Evolutionary conservation across 495 filamentous ascomycete species (phyloP), one percentile per base, ranked within the genome.

Genomic region (Copromyces sp.): DNA sequence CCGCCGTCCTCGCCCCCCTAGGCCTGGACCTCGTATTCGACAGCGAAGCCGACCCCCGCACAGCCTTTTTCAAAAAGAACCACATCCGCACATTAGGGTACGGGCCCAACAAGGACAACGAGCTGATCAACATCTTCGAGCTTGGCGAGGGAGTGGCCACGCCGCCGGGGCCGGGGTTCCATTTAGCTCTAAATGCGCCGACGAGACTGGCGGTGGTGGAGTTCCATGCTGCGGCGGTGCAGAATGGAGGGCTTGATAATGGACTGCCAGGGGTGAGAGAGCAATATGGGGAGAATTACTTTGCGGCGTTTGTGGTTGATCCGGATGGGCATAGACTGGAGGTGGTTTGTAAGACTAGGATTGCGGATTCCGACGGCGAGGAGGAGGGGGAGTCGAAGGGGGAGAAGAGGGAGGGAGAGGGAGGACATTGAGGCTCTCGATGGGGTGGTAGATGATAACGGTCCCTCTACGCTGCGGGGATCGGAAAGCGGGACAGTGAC

Each of bases 221-320:
- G 71, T 86, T 84, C 71, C 77, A 83, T 70, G 74, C 76, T 12
- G 72, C 72, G 29, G 83, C 80, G 2, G n/a, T 84, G 1, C 75
- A 73, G 53, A 74, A 74, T 17, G 84, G 82, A 0, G 83, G 80
- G 4, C 74, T 9, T 14, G 74, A 77, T 65, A 80, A 82, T 72
- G 83, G 83, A 0, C 47, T 72, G 61, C 83, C 84, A 0, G 84
- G 83, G 0, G 39, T 82, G 42, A 78, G 83, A 65, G 68, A 72
- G 72, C 69, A 75, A 8, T 84, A 84, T 70, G 79, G 79, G 24
- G 69, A 68, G 32, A 44, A 75, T 16, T 84, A 85, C n/a, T 84
- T 81, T 72, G 83, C 80, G 8, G 81, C 81, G 20, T 85, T 81
- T 76, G 80, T 85, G 45, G 69, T 81, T 3, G 83, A 83, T 77